These are phyloP conservation scores for Phaffia rhodozyma DNA, from an alignment of 1,284 basidiomycete species.

Conservation along the genomic window DNA sequence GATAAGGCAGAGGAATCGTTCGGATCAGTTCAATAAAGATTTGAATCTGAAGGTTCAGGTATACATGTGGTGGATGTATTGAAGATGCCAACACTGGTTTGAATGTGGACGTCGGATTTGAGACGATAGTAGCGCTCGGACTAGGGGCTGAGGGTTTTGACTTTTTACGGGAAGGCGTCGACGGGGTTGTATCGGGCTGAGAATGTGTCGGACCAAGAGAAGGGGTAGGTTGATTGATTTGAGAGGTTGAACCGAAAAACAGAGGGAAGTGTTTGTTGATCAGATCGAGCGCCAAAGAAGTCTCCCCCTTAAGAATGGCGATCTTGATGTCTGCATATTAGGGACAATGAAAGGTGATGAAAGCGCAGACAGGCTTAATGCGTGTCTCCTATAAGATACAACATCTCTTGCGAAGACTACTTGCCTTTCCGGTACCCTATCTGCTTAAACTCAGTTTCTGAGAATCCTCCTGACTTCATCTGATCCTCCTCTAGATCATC, in stretches of 20 bases:
- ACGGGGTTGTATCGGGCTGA: background rate
- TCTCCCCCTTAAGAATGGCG: conserved; percentile 13
- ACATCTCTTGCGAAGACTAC: background rate
- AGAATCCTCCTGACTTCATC: background rate
- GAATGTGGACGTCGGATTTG: background rate
- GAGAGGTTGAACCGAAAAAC: background rate
- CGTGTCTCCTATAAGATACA: too few relatives aligned
- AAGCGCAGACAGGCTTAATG: background rate
- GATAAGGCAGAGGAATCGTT: background rate
- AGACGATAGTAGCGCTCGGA: background rate
- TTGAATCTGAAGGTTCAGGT: conserved; percentile 15
- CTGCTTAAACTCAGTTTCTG: background rate
- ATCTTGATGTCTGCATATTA: background rate
- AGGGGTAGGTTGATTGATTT: background rate
- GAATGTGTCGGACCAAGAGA: background rate
- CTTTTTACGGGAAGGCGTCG: background rate
- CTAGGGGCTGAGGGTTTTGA: background rate
- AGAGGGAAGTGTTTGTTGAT: conserved; percentile 12
- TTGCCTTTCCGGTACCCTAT: conserved; percentile 8
- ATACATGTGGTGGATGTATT: background rate
- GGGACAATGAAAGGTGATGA: too few relatives aligned
- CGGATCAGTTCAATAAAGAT: conserved; percentile 12
- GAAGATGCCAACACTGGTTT: background rate
- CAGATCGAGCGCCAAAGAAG: conserved; percentile 3
- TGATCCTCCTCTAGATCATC: background rate